Evolutionary conservation across 2,329 filamentous ascomycete genomes (phyloP).

Genomic region (Coniochaeta sp.): DNA sequence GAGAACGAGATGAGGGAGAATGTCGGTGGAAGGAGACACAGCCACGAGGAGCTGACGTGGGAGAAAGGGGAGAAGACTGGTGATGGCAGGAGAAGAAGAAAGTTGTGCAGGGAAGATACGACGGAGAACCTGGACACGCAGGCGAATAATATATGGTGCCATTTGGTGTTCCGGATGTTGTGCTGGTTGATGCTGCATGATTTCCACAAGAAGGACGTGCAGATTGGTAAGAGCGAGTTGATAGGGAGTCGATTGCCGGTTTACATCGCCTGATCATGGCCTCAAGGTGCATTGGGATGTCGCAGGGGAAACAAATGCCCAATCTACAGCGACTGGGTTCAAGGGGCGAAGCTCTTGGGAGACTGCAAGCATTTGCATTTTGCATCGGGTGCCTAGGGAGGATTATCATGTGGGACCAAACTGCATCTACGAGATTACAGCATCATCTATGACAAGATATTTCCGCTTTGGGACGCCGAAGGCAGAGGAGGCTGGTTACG

Average conservation of each 20-base stretch:
- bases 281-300: too few relatives aligned
- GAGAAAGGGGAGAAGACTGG: neutral
- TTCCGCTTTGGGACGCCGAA: neutral
- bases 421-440: neutral
- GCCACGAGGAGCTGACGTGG: too few relatives aligned
- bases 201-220: slow-evolving; percentile 46
- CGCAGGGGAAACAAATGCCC: too few relatives aligned
- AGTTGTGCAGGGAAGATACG: slow-evolving; percentile 12
- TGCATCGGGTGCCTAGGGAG: too few relatives aligned
- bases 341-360: too few relatives aligned
- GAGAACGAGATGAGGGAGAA: too few relatives aligned
- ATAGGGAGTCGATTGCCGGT: slow-evolving; percentile 48
- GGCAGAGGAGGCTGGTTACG: neutral
- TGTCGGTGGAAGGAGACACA: too few relatives aligned
- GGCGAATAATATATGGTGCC: slow-evolving; percentile 43
- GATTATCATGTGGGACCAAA: neutral
- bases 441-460: neutral
- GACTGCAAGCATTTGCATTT: too few relatives aligned
- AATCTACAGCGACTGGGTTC: too few relatives aligned
- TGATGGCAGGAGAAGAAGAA: neutral
- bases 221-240: slow-evolving; percentile 45
- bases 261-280: slow-evolving; percentile 38
- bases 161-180: slow-evolving; percentile 48
- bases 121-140: slow-evolving; percentile 7
- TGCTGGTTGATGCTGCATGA: slow-evolving; percentile 53